Base-by-base conservation (phyloP, 164 flowering plant genomes). In the Platanus orientalis region DNA sequence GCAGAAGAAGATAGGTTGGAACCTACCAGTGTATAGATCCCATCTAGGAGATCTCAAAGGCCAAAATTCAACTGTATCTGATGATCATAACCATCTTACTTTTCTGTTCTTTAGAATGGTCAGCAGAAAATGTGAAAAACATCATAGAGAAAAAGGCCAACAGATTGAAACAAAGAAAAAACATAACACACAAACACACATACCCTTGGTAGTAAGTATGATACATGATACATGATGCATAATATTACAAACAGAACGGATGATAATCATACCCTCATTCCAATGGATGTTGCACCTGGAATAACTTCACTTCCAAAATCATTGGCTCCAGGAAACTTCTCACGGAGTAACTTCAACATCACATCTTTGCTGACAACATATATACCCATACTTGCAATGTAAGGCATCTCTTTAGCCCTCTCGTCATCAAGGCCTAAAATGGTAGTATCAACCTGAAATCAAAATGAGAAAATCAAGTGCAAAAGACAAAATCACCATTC, bases 301-400 rank as follows among this genome's bases (percentile, higher is more conserved):
- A 94, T 94, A 48, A 94, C 92, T 83, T 94, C 97, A 79, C 98
- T 89, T 24, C 97, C 98, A 76, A 94, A 90, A 69, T 94, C 98
- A 79, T 90, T 94, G 64, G 98, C 97, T 69, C 84, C 92, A 52
- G 98, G 98, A 65, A 90, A 90, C 71, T 83, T 77, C 6, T 94
- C 86, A 23, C 87, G 70, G 17, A 94, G 91, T 51, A 94, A 78
- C 40, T 80, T 65, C 45, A 90, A 40, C 98, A 94, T 90, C 57
- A 84, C 96, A 74, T 94, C 75, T 79, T 89, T 94, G 83, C 95
- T 94, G 49, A 94, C 79, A 58, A 94, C 98, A 81, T 94, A 94
- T 54, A 94, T 93, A 61, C 98, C 98, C 98, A 94, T 94, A 60
- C 98, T 94, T 1, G 97, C 96, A 78, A 92, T 88, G 73, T 67